phyloP scores from a whole-genome alignment of 805 yeast genomes.

The Zygosaccharomyces bisporus region DNA sequence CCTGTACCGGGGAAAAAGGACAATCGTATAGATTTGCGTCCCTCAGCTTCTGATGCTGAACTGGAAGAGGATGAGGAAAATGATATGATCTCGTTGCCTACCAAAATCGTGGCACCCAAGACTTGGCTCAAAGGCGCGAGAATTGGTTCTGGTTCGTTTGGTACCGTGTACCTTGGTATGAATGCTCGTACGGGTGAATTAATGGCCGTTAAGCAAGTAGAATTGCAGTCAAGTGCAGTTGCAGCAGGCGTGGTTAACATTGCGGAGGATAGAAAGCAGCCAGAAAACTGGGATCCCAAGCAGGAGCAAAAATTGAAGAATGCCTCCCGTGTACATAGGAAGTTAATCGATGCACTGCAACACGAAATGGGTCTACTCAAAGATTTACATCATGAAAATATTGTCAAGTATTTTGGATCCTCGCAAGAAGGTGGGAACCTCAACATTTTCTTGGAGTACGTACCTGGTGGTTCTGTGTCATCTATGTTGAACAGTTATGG shows the following conservation, averaged over 20 bases:
- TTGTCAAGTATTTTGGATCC: conserved; percentile 89
- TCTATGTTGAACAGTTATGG: conserved; percentile 69
- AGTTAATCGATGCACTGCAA: conserved; percentile 76
- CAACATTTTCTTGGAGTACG: conserved; percentile 78
- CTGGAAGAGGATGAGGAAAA: conserved; percentile 39
- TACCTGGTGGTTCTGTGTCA: conserved; percentile 70
- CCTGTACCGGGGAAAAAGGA: conserved; percentile 9
- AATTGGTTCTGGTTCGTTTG: conserved; percentile 94
- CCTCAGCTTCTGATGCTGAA: conserved; percentile 18
- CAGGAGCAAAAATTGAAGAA: conserved; percentile 21
- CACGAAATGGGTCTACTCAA: conserved; percentile 75
- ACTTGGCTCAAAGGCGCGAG: conserved; percentile 92
- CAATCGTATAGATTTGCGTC: conserved; percentile 20
- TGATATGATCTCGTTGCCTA: conserved; percentile 28
- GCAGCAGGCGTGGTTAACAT: conserved; percentile 27
- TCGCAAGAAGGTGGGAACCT: conserved; percentile 65
- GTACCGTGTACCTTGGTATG: conserved; percentile 88
- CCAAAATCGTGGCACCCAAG: conserved; percentile 52
- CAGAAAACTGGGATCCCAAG: conserved; percentile 19
- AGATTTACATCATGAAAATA: conserved; percentile 83
- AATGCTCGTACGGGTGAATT: conserved; percentile 89
- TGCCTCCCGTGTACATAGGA: conserved; percentile 37
- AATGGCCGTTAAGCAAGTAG: conserved; percentile 96
- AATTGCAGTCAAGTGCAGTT: conserved; percentile 48
- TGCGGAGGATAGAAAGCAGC: conserved; percentile 19